Evolutionary conservation across 192 early-diverging fungal genomes (phyloP).

Genomic region (Coemansia pectinata): DNA sequence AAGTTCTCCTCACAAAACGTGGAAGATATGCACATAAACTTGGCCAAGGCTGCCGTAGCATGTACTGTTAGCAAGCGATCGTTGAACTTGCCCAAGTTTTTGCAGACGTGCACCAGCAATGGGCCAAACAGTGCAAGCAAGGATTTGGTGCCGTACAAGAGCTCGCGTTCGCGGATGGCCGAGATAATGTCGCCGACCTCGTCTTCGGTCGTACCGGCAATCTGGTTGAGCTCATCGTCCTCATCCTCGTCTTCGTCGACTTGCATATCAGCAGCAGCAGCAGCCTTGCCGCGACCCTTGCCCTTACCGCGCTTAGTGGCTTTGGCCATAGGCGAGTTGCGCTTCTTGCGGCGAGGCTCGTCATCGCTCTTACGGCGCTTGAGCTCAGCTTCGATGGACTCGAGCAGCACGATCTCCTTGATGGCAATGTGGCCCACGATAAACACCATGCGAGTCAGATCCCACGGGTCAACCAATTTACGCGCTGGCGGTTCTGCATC

Average conservation of each 20-base stretch:
- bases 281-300: constrained; percentile 11
- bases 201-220: constrained; percentile 91
- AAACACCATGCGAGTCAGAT: constrained; percentile 86
- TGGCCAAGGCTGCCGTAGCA: constrained; percentile 84
- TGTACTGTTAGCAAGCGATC: constrained; percentile 85
- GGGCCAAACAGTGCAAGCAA: constrained; percentile 81
- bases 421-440: constrained; percentile 94
- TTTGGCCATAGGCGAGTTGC: constrained; percentile 24
- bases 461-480: constrained; percentile 60
- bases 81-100: constrained; percentile 77
- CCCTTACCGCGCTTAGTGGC: constrained; percentile 11
- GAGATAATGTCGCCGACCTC: constrained; percentile 90
- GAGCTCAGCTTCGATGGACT: constrained; percentile 90
- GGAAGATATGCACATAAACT: constrained; percentile 96
- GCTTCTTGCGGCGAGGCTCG: constrained; percentile 47
- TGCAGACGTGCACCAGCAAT: constrained; percentile 78
- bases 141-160: constrained; percentile 78
- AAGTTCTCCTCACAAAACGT: constrained; percentile 94
- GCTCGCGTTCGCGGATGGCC: constrained; percentile 86
- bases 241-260: constrained; percentile 35
- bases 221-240: constrained; percentile 91
- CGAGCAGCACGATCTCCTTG: constrained; percentile 95
- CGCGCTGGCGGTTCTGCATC: constrained; percentile 7
- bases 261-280: constrained; percentile 6
- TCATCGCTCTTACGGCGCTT: constrained; percentile 71